A percentile compares a stretch with the other conserved stretches of the same genome.
These are phyloP conservation scores for Peronospora destructor DNA, from an alignment of 352 stramenopile species.

Conservation along the genomic window DNA sequence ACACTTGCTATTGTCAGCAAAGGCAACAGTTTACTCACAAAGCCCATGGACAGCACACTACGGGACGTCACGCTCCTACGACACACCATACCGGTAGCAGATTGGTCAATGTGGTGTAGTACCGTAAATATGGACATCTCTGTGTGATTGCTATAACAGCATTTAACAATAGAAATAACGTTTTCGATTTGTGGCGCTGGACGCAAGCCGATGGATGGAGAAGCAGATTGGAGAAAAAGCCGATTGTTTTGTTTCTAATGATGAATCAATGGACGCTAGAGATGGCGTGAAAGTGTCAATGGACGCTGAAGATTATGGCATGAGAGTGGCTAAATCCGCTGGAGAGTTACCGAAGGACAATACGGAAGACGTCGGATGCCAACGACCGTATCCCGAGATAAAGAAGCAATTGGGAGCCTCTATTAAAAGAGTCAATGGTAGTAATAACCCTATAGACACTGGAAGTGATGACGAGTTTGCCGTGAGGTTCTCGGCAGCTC, in stretches of 20 bases:
- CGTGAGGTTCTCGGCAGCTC: conserved; percentile 35
- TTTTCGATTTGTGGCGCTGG: no score
- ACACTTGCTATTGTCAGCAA: conserved; percentile 13
- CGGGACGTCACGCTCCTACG: conserved; percentile 2
- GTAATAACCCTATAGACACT: no score
- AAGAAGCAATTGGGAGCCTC: neutral
- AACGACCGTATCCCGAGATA: no score
- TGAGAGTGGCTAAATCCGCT: conserved; percentile 6
- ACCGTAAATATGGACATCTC: conserved; percentile 5
- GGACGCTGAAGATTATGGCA: neutral
- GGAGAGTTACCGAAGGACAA: neutral
- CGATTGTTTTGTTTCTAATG: conserved; percentile 1
- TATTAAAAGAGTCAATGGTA: neutral
- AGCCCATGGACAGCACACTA: conserved; percentile 8
- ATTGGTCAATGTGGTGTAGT: conserved; percentile 2
- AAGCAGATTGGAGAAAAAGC: neutral
- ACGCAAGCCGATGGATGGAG: no score
- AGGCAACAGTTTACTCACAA: conserved; percentile 14
- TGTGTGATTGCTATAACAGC: conserved; percentile 3
- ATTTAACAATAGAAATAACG: no score
- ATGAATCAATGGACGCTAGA: conserved; percentile 8
- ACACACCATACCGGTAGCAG: neutral
- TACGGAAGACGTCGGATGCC: no score
- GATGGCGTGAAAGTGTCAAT: conserved; percentile 1
- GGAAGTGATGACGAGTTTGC: conserved; percentile 16